These are phyloP conservation scores for Phytophthora crassamura DNA, from an alignment of 352 stramenopile genomes.

Conservation along the genomic window DNA sequence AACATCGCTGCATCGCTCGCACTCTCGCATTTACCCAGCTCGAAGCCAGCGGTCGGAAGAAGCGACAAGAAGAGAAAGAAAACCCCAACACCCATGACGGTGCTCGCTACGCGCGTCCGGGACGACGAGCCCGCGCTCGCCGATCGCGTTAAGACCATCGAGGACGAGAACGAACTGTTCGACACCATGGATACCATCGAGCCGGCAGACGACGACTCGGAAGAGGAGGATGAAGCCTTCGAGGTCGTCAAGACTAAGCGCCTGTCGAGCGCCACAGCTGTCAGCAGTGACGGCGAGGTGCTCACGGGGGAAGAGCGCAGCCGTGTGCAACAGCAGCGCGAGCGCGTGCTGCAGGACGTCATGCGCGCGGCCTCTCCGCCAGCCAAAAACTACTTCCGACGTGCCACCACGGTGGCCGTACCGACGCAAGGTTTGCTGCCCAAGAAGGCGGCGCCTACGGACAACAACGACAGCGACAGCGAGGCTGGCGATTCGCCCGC, in stretches of 20 bases:
- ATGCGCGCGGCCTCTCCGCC: constrained; percentile 10
- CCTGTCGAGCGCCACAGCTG: constrained; percentile 28
- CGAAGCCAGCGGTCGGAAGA: neutral
- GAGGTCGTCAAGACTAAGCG: constrained; percentile 26
- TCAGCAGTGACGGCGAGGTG: constrained; percentile 33
- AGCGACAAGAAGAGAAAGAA: constrained; percentile 2
- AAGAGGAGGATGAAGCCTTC: constrained; percentile 15
- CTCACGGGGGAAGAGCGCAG: constrained; percentile 23
- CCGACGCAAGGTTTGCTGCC: constrained; percentile 26
- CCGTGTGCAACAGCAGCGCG: constrained; percentile 15
- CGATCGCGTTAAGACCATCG: constrained; percentile 34
- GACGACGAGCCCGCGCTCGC: constrained; percentile 15
- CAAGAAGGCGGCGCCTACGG: constrained; percentile 12
- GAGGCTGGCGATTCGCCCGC: constrained; percentile 15
- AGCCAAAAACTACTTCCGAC: constrained; percentile 41
- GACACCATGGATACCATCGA: constrained; percentile 10
- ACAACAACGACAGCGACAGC: constrained; percentile 33
- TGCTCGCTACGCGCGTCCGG: constrained; percentile 20
- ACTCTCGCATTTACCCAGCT: constrained; percentile 26
- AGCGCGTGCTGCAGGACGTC: constrained; percentile 22
- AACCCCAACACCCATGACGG: constrained; percentile 8
- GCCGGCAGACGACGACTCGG: constrained; percentile 16
- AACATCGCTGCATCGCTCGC: constrained; percentile 11
- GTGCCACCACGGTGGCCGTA: constrained; percentile 61
- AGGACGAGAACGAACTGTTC: constrained; percentile 35